Evolutionary conservation across 2,329 filamentous ascomycete genomes (phyloP), one percentile per base, ranked within the genome.

Genomic region (Fusarium tuaranense): DNA sequence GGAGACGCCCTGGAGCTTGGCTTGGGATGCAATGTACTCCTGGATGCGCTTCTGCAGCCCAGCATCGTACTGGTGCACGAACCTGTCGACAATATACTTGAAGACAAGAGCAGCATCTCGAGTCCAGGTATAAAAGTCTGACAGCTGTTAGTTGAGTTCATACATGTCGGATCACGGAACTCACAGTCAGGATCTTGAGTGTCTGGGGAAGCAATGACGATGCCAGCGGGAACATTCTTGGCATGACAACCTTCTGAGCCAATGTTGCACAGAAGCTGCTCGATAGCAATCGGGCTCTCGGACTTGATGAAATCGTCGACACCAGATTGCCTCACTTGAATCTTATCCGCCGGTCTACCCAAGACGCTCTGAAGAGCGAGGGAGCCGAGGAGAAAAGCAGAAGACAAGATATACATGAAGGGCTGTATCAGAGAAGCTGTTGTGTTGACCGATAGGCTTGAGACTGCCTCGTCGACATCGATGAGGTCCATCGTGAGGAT

Each of bases 91-190:
- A 18, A 95, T 82, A 27, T 86, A 85, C 83, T 94, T 94, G 84
- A 93, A 90, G 3, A 91, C 90, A 34, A 95, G 86, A 27, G 91
- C 92, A 18, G 92, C 88, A 81, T 96, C 94, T 78, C 94, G 86
- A 2, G 92, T 94, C 94, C 94, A 96, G 1, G 92, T 94, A 79
- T 91, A 95, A 79, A 89, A 95, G 81, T 95, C 92, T 94, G 13
- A 8, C 2, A 13, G 4, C 13, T 65, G 44, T 80, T 20, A 79
- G 51, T 16, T 8, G 55, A 4, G 27, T 9, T 38, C 4, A 14
- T 20, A 2, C 3, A 18, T 14, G 1, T 34, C 22, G 8, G 14
- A 30, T n/a, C 25, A 32, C 4, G 18, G 18, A 44, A 80, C 87
- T 83, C 82, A 91, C 89, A 92, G 76, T 90, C 84, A 7, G 90